Evolutionary conservation across 2,329 filamentous ascomycete species (phyloP).

Genomic region (Ceratocystiopsis sp.): DNA sequence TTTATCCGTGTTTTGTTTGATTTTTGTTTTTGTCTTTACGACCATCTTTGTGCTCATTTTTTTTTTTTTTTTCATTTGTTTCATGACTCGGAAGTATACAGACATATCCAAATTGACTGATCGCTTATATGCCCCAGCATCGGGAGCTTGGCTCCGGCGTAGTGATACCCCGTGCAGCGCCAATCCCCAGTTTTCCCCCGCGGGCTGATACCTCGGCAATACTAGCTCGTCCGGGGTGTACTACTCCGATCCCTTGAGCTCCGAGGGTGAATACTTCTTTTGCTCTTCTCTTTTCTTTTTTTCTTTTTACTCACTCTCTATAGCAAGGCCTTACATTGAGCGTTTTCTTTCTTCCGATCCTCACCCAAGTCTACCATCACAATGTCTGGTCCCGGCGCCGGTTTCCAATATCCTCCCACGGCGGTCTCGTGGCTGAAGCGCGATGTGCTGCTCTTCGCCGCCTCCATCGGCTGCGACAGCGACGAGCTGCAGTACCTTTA

Average conservation of each 20-base stretch:
- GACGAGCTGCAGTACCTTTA: constrained; percentile 90
- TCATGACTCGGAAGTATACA: neutral
- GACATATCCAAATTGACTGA: too few species aligned
- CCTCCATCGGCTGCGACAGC: constrained; percentile 66
- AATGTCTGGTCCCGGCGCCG: constrained; percentile 39
- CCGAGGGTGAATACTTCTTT: neutral
- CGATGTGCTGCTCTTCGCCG: constrained; percentile 77
- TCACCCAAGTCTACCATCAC: constrained; percentile 4
- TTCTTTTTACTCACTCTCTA: neutral
- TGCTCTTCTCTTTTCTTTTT: neutral
- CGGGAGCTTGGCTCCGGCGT: too few species aligned
- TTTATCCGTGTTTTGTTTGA: neutral
- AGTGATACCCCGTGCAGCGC: too few species aligned
- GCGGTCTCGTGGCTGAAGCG: constrained; percentile 76
- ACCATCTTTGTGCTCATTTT: neutral
- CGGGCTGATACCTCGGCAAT: constrained; percentile 4
- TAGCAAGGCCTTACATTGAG: too few species aligned
- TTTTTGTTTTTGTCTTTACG: neutral
- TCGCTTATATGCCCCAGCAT: too few species aligned
- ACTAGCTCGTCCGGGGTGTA: neutral
- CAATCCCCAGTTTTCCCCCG: constrained; percentile 1
- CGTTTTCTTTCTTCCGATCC: neutral
- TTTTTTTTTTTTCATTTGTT: neutral
- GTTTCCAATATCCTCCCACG: constrained; percentile 62
- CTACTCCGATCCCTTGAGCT: too few species aligned